Conservation (phyloP, 805 yeast genomes). For the Peterozyma xylosa region DNA sequence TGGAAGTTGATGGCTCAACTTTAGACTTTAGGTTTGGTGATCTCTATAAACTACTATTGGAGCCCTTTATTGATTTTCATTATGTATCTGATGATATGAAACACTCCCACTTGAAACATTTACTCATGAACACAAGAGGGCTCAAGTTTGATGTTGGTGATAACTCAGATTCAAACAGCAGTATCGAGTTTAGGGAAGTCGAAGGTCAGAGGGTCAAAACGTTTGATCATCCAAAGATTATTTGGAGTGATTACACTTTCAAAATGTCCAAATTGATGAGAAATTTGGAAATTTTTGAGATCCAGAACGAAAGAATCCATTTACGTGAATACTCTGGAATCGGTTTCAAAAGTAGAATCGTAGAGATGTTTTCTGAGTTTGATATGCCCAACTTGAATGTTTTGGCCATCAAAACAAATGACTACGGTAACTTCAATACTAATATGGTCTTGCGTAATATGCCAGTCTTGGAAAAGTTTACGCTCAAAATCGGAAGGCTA, state of each 20-base stretch:
- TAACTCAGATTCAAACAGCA: background rate
- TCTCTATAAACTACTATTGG: background rate
- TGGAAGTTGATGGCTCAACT: slow-evolving; percentile 5
- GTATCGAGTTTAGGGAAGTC: background rate
- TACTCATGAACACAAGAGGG: background rate
- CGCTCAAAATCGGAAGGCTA: background rate
- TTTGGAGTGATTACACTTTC: background rate
- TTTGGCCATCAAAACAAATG: background rate
- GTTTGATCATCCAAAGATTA: background rate
- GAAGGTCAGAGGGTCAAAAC: background rate
- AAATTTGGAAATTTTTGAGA: background rate
- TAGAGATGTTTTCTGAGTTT: background rate
- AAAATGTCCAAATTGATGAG: background rate
- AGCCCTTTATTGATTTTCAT: background rate
- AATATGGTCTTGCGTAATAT: background rate
- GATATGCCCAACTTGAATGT: background rate
- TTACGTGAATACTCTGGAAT: background rate
- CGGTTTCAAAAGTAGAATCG: background rate
- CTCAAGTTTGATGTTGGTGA: background rate
- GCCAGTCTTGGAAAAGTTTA: background rate
- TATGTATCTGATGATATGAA: background rate
- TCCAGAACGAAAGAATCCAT: background rate
- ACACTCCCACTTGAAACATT: background rate
- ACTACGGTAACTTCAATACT: background rate
- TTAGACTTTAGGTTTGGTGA: background rate